Base-by-base conservation (phyloP, 176 grass and related monocot species). In the Phyllostachys edulis region DNA sequence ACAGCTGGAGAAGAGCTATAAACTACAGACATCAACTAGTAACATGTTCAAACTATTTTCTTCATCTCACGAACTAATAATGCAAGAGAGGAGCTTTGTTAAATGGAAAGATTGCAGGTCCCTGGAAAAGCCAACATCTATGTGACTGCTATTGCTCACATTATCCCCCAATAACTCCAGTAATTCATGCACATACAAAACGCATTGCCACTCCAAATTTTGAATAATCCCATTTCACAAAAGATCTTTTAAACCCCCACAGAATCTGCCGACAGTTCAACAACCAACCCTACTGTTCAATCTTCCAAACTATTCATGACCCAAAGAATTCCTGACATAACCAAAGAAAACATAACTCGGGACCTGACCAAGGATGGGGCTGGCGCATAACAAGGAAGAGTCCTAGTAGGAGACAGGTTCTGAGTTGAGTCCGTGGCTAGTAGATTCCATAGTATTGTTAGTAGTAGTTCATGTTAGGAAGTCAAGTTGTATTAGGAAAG, bases 211-310 rank as follows among this genome's bases (percentile, higher is more conserved):
- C 34, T 51, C 13, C 50, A 51, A 75, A n/a, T 51, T 39, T 13
- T 75, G 9, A 23, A 34, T 37, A 37, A 20, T 57, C 73, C 18
- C 10, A 75, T 39, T 56, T 51, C 18, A 38, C 72, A 70, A 70
- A 69, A 69, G 50, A 50, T 75, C 49, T 54, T 75, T 20, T 13
- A 75, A 55, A 54, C 32, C 67, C 6, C 72, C 72, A 38, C 72
- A 55, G 3, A 55, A 38, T 75, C 72, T 75, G 29, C 52, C 16
- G 9, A 56, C 50, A 75, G 36, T 56, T 75, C 17, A 74, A 74
- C 7, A 23, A 45, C 18, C 32, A 49, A 37, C 51, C 49, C 54
- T 75, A 55, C 50, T 37, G 52, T 34, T 55, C 49, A 38, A 29
- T 75, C 32, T 56, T 75, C 29, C 29, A 37, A 50, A 75, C 52